These are phyloP conservation scores for Fusarium algeriense DNA, from an alignment of 2,329 filamentous ascomycete genomes.

Conservation along the genomic window DNA sequence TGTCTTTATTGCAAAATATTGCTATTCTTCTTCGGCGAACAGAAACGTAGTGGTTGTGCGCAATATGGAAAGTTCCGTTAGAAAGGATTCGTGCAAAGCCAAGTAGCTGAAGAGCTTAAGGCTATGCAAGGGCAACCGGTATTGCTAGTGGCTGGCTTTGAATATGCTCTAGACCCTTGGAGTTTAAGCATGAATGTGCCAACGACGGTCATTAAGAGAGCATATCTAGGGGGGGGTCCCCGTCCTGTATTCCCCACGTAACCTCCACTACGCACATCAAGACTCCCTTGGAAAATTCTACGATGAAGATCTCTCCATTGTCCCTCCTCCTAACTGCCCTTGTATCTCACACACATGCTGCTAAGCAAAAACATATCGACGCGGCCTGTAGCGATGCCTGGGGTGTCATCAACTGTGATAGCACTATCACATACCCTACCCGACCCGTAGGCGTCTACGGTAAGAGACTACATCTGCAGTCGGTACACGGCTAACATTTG, in stretches of 20 bases:
- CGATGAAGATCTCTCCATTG: neutral
- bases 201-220: neutral
- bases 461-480: neutral
- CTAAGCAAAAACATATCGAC: neutral
- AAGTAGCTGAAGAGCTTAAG: neutral
- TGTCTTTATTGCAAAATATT: neutral
- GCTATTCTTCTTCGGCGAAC: neutral
- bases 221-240: neutral
- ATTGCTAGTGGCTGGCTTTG: neutral
- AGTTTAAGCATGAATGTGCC: no score
- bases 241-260: fast-evolving
- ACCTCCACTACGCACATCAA: fast-evolving
- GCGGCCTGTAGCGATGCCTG: neutral
- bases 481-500: neutral
- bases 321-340: neutral
- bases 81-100: neutral
- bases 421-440: neutral
- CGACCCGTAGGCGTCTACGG: neutral
- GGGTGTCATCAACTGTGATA: neutral
- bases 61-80: neutral
- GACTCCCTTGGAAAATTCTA: fast-evolving
- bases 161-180: neutral
- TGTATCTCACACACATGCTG: neutral
- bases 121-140: fast-evolving
- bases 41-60: neutral